These are phyloP conservation scores for Micromonas pusilla DNA, from an alignment of 139 green algal genomes.

Conservation along the genomic window DNA sequence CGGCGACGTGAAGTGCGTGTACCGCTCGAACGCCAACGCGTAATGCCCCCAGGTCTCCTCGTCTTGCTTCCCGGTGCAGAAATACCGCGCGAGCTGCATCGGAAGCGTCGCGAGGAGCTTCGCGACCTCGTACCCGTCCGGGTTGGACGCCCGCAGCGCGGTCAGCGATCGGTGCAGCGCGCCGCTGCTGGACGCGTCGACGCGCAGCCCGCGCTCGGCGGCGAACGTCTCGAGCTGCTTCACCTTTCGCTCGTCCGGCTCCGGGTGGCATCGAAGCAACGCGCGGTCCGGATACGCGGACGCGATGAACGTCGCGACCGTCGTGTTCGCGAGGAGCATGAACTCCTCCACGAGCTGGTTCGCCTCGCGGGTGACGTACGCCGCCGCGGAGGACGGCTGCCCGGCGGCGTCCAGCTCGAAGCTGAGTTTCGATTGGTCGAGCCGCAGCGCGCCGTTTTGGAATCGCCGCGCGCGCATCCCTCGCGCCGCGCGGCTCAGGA, in stretches of 20 bases:
- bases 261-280: conserved; percentile 41
- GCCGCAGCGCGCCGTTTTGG: conserved; percentile 36
- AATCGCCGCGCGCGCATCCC: conserved; percentile 33
- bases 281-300: conserved; percentile 52
- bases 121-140: conserved; percentile 43
- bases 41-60: conserved; percentile 46
- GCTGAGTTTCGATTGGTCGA: conserved; percentile 73
- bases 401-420: conserved; percentile 64
- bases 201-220: conserved; percentile 26
- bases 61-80: conserved; percentile 36
- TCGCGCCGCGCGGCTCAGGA: conserved; percentile 59
- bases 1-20: conserved; percentile 56
- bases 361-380: conserved; percentile 54
- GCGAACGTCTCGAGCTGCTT: conserved; percentile 28
- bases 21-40: conserved; percentile 36
- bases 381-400: conserved; percentile 19
- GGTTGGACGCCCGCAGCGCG: conserved; percentile 28
- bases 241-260: conserved; percentile 42
- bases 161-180: conserved; percentile 29
- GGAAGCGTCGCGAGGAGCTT: conserved; percentile 74
- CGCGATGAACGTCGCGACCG: conserved; percentile 65
- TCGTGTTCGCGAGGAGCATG: conserved; percentile 93
- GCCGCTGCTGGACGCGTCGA: conserved; percentile 25
- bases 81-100: conserved; percentile 72
- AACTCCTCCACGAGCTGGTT: conserved; percentile 96